phyloP scores from a whole-genome alignment of 768 basidiomycete genomes.

The Kwoniella sp. region DNA sequence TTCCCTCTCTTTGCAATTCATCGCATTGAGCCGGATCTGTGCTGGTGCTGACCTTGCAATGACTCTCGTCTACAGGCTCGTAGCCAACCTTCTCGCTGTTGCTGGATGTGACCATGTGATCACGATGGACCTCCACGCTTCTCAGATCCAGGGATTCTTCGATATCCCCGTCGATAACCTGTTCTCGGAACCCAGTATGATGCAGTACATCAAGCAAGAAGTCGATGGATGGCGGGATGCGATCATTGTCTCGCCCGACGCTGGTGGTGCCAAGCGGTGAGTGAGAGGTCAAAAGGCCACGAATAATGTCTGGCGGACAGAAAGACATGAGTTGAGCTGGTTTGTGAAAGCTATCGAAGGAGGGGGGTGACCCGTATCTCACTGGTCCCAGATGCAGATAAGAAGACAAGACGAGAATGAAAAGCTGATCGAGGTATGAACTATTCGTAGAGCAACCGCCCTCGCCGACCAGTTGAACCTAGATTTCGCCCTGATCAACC shows the following conservation, averaged over 20 bases:
- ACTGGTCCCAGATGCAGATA: too few relatives aligned
- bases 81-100: slow-evolving; percentile 89
- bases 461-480: slow-evolving; percentile 94
- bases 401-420: neutral
- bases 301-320: neutral
- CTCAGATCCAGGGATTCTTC: slow-evolving; percentile 99
- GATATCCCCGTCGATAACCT: slow-evolving; percentile 99
- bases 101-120: slow-evolving; percentile 95
- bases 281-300: too few relatives aligned
- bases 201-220: slow-evolving; percentile 89
- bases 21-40: neutral
- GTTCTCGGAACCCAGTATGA: slow-evolving; percentile 92
- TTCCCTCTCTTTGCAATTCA: too few relatives aligned
- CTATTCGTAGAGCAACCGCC: slow-evolving; percentile 76
- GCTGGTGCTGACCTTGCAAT: neutral
- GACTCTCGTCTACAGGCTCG: slow-evolving; percentile 59
- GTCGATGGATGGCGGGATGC: slow-evolving; percentile 77
- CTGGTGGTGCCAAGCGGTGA: slow-evolving; percentile 95
- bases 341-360: too few relatives aligned
- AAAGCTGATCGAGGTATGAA: neutral
- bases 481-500: slow-evolving; percentile 98
- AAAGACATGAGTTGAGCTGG: too few relatives aligned
- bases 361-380: too few relatives aligned
- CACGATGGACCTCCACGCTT: slow-evolving; percentile 99
- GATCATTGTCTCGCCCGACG: slow-evolving; percentile 96